A percentile compares a stretch with the other conserved stretches of the same genome.
These are phyloP conservation scores for Naumovozyma castellii DNA, from an alignment of 805 yeast species.

Conservation along the genomic window DNA sequence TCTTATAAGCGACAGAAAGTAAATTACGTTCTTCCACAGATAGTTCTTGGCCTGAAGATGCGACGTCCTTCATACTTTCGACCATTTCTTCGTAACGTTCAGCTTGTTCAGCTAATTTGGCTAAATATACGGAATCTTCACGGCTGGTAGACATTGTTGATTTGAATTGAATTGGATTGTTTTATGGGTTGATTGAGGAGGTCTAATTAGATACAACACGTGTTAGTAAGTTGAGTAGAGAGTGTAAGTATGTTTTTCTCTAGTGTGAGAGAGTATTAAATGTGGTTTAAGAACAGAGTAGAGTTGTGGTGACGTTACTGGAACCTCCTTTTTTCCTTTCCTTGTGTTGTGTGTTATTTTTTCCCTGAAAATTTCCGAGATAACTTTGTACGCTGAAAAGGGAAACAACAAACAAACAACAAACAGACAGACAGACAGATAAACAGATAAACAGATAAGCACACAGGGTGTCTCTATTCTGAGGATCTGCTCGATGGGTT, in stretches of 20 bases:
- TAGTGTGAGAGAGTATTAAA: too few relatives aligned
- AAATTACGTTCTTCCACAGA: slow-evolving; percentile 95
- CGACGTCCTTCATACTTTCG: slow-evolving; percentile 92
- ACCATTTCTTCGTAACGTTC: slow-evolving; percentile 99
- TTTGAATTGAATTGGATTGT: not conserved
- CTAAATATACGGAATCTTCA: slow-evolving; percentile 95
- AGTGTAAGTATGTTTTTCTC: too few relatives aligned
- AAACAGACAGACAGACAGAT: too few relatives aligned
- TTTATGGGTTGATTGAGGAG: too few relatives aligned
- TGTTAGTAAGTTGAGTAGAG: too few relatives aligned
- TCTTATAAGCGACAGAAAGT: slow-evolving; percentile 91
- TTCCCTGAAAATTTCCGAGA: not conserved
- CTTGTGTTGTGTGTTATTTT: not conserved
- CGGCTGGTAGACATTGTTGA: slow-evolving; percentile 65
- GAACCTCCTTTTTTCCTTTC: too few relatives aligned
- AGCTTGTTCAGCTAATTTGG: slow-evolving; percentile 96
- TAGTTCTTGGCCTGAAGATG: slow-evolving; percentile 85
- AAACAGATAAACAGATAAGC: too few relatives aligned
- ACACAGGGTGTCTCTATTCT: too few relatives aligned
- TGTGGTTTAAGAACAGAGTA: too few relatives aligned
- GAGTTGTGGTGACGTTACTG: too few relatives aligned
- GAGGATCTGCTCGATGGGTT: too few relatives aligned
- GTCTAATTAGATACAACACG: too few relatives aligned
- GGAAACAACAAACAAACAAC: not conserved
- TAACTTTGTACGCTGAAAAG: not conserved